Evolutionary conservation across 139 green algal genomes (phyloP).

Genomic region (Closterium sp.): DNA sequence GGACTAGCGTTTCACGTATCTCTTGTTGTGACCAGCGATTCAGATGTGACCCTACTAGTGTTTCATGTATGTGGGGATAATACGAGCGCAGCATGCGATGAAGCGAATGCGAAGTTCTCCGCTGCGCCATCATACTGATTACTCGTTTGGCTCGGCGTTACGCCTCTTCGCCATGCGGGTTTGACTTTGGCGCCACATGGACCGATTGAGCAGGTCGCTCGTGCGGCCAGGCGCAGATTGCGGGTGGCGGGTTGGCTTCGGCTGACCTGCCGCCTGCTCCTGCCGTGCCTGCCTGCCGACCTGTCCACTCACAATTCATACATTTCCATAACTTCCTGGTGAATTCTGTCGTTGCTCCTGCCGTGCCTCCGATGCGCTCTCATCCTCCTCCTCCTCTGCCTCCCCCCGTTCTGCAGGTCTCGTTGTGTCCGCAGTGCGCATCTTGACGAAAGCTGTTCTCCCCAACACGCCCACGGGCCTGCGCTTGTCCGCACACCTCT

Average conservation of each 20-base stretch:
- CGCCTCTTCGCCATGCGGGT: background rate
- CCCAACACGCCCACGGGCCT: background rate
- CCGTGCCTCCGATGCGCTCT: too few species aligned
- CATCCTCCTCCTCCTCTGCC: too few species aligned
- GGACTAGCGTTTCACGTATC: constrained; percentile 46
- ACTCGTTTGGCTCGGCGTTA: background rate
- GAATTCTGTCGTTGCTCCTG: too few species aligned
- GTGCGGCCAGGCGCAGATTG: background rate
- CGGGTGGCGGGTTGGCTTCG: background rate
- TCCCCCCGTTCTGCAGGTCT: background rate
- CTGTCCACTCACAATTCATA: background rate
- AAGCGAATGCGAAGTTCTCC: background rate
- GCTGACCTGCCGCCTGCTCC: background rate
- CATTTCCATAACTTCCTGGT: too few species aligned
- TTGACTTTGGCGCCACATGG: background rate
- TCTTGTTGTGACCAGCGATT: background rate
- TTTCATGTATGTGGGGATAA: too few species aligned
- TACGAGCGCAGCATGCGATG: too few species aligned
- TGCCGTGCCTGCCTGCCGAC: background rate
- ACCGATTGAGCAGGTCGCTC: background rate
- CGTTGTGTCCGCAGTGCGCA: background rate
- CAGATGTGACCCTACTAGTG: background rate
- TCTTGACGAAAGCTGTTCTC: background rate
- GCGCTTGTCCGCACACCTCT: background rate
- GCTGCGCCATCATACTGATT: background rate